phyloP scores from a whole-genome alignment of 176 grass and related monocot genomes.

The Raddia guianensis region DNA sequence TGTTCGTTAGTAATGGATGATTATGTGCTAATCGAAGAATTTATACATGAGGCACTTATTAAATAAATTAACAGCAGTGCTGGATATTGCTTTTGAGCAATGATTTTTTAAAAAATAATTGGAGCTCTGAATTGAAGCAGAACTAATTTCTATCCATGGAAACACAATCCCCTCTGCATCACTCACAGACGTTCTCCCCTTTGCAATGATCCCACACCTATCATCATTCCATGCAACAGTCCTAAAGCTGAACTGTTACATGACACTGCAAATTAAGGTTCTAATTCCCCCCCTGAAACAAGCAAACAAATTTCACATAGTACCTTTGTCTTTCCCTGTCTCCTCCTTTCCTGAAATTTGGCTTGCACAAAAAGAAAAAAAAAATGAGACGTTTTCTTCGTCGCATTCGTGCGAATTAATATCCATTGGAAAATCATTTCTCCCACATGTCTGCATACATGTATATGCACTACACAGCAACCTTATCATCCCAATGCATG shows the following conservation, averaged over 20 bases:
- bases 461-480: conserved; percentile 15
- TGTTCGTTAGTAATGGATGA: neutral
- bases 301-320: neutral
- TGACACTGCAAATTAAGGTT: neutral
- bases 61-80: too few species aligned
- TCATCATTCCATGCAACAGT: neutral
- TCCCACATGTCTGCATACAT: neutral
- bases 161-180: neutral
- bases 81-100: neutral
- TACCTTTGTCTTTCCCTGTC: neutral
- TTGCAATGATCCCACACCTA: neutral
- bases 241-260: neutral
- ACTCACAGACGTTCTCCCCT: neutral
- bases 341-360: neutral
- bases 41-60: neutral
- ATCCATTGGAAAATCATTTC: neutral
- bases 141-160: neutral
- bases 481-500: conserved; percentile 27
- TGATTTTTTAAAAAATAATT: too few species aligned
- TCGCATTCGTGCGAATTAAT: neutral
- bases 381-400: neutral
- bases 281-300: neutral
- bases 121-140: neutral
- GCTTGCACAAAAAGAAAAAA: neutral
- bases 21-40: neutral